Evolutionary conservation across 169 alveolate species (phyloP).

Genomic region (Eimeria falciformis): DNA sequence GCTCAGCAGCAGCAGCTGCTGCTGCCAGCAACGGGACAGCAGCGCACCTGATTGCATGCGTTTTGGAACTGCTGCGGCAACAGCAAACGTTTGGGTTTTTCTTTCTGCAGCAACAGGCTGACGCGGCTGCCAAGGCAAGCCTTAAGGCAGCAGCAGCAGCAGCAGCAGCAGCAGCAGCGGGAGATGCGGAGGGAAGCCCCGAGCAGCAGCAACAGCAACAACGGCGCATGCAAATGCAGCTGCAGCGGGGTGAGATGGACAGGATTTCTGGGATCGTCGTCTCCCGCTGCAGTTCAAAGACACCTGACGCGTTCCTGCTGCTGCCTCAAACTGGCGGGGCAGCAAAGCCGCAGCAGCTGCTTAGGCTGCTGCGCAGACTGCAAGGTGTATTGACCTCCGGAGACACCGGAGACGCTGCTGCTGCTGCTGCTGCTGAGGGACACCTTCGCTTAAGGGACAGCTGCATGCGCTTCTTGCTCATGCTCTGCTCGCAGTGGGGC

Average conservation of each 20-base stretch:
- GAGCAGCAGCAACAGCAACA: constrained; percentile 83
- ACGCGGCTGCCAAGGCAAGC: not conserved
- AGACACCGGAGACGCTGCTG: not conserved
- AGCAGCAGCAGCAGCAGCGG: not conserved
- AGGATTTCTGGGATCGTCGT: not conserved
- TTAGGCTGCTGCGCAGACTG: not conserved
- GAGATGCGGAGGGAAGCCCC: not conserved
- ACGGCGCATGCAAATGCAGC: constrained; percentile 83
- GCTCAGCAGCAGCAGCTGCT: constrained; percentile 10
- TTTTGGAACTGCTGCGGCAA: not conserved
- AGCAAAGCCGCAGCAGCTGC: not conserved
- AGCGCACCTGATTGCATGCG: not conserved
- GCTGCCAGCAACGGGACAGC: not conserved
- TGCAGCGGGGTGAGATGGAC: not conserved
- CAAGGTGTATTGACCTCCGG: no score
- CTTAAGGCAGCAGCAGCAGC: not conserved
- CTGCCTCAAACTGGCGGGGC: not conserved
- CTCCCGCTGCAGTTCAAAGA: no score
- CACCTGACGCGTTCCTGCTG: no score
- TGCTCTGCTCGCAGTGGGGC: constrained; percentile 34
- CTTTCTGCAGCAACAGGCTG: not conserved
- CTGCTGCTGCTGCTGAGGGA: not conserved
- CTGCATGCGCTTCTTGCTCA: constrained; percentile 26
- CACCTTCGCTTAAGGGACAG: not conserved
- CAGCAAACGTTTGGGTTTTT: not conserved